Evolutionary conservation across 345 rosid species (phyloP), one percentile per base, ranked within the genome.

Genomic region (Euphorbia pulcherrima): DNA sequence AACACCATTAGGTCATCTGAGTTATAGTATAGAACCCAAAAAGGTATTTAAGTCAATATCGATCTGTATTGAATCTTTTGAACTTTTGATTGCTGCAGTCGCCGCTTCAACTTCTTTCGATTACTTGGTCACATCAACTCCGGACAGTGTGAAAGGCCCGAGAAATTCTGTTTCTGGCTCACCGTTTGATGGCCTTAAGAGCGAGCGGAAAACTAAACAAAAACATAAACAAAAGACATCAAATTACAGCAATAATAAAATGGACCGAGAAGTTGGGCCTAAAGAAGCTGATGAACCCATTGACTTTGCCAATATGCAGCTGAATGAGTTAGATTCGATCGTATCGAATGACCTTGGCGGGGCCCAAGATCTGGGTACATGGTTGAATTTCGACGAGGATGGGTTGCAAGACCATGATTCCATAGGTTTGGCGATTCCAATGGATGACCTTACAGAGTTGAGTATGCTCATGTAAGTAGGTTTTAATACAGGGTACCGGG

Each of bases 351-450:
- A 75, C 12, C 71, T 79, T 20, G 78, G 61, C 13, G 85, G 65
- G 27, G 68, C 75, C 5, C 86, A 83, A 60, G 99, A 94, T 77
- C 68, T 94, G 4, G 78, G 82, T 48, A 77, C 75, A 5, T 87
- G 89, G 87, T 81, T 90, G 6, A 86, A 83, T 70, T 72, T 89
- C 29, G 92, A 85, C 1, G 83, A 78, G 30, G 98, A 91, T 50
- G 88, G 85, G 8, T 79, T 87, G 72, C 97, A 82, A 69, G 99
- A 83, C 68, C 83, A 81, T 56, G 96, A 90, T 71, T 71, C 89
- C 1, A 78, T 81, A 11, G 98, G 98, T 65, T 88, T 92, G 35
- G 87, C 84, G 67, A 86, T 92, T 80, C 98, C 99, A 20, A 90
- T 89, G 97, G 99, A 95, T 71, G 97, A 92, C 73, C 89, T 95